phyloP scores from a whole-genome alignment of 2,329 filamentous ascomycete species.

The Colletotrichum tamarilloi region DNA sequence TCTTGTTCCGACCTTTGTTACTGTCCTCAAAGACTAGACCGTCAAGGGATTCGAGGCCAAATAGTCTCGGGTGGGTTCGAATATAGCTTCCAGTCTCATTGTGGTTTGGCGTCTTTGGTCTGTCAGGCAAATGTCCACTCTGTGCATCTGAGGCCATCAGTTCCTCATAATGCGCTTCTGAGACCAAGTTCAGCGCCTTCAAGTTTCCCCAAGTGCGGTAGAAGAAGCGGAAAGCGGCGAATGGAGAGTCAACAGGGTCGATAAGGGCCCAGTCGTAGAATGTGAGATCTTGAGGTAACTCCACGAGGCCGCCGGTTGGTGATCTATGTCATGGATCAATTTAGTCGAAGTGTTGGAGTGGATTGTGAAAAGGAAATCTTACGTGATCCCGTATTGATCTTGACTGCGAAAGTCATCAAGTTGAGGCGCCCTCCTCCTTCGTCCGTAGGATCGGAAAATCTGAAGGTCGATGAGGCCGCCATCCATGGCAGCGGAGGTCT shows the following conservation, averaged over 20 bases:
- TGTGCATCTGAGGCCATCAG: slow-evolving; percentile 5
- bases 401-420: slow-evolving; percentile 58
- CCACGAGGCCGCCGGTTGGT: slow-evolving; percentile 63
- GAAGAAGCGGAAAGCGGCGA: slow-evolving; percentile 65
- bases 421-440: slow-evolving; percentile 54
- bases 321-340: slow-evolving; percentile 49
- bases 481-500: slow-evolving; percentile 58
- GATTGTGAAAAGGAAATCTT: slow-evolving; percentile 41
- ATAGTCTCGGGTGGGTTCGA: not conserved
- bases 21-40: slow-evolving; percentile 6
- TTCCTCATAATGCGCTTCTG: slow-evolving; percentile 38
- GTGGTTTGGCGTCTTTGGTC: not conserved
- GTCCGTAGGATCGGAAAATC: slow-evolving; percentile 62
- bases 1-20: not conserved
- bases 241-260: slow-evolving; percentile 64
- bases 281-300: slow-evolving; percentile 59
- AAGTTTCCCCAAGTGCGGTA: slow-evolving; percentile 66
- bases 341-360: slow-evolving; percentile 26
- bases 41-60: slow-evolving; percentile 1
- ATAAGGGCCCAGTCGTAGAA: slow-evolving; percentile 65
- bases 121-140: not conserved
- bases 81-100: too few relatives aligned
- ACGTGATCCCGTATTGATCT: slow-evolving; percentile 65
- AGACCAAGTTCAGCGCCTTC: slow-evolving; percentile 58
- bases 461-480: slow-evolving; percentile 67